Evolutionary conservation across 1,139 yeast species (phyloP).

Genomic region (Candida sp.): DNA sequence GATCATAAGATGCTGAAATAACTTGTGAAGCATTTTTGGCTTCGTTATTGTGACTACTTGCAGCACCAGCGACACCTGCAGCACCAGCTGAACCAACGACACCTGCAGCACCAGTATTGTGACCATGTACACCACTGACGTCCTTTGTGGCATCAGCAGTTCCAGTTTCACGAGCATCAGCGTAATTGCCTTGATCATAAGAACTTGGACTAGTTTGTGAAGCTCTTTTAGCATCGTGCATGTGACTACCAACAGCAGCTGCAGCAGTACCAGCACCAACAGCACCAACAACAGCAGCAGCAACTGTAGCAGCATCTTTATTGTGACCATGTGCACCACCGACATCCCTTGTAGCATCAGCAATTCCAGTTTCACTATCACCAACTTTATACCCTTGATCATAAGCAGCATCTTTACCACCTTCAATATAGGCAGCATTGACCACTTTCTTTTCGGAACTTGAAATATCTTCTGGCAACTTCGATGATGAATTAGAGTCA

Average conservation of each 20-base stretch:
- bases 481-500: constrained; percentile 3
- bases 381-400: not conserved
- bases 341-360: not conserved
- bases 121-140: not conserved
- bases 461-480: not conserved
- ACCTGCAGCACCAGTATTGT: constrained; percentile 1
- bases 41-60: not conserved
- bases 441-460: not conserved
- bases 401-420: not conserved
- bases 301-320: constrained; percentile 1
- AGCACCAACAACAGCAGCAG: constrained; percentile 3
- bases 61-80: constrained; percentile 3
- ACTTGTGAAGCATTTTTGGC: constrained; percentile 3
- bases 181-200: not conserved
- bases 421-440: constrained; percentile 2
- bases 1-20: too few species aligned
- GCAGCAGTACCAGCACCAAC: constrained; percentile 5
- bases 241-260: not conserved
- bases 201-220: too few species aligned
- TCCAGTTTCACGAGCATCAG: constrained; percentile 7
- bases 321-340: not conserved
- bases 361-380: constrained; percentile 6
- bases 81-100: constrained; percentile 3
- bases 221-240: too few species aligned
- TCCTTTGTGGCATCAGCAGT: not conserved